Evolutionary conservation across 2,329 filamentous ascomycete species (phyloP), one percentile per base, ranked within the genome.

Genomic region (Ascochyta rabiei): DNA sequence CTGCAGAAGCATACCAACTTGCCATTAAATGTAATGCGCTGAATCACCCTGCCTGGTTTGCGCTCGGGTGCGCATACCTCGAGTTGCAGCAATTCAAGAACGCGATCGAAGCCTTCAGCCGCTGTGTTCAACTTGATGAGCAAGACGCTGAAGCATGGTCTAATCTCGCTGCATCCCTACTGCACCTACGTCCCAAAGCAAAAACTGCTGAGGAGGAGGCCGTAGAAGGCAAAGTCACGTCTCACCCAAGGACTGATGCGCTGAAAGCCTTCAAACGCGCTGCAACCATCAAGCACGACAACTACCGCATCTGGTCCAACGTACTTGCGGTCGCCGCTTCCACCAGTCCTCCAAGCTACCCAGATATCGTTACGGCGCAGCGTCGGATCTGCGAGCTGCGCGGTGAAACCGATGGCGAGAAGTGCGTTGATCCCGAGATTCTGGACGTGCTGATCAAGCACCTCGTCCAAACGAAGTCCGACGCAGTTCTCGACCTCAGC

Each of bases 251-350:
- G 1, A 79, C 83, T 0, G 91, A 96, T 70, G 87, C 95, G 0
- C 84, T 99, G 0, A 81, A 84, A 6, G 93, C 95, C 0, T 91
- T 96, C 75, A 95, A 96, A 71, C 89, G 90, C 60, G 95, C 93
- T 9, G 91, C 93, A 0, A 83, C 85, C 4, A 84, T 96, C 21
- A 91, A 96, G 45, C 84, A 91, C 74, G 88, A 92, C 65, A 93
- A 93, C 77, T 90, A 89, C 83, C 87, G 91, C 64, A 97, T 99
- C 73, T 98, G 93, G 93, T 91, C 96, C 71, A 99, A 99, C 67
- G 89, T 98, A 15, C 84, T 99, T 53, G 95, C 92, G 0, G 87
- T 98, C 19, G 89, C 90, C 0, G 86, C 90, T 0, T 89, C 91
- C 1, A 84, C 95, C 24, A 82, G 82, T 0, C 93, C 93, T 0